A percentile compares a stretch with the other conserved stretches of the same genome.
phyloP scores from a whole-genome alignment of 495 filamentous ascomycete species.

The Sabuloglossum arenarium region DNA sequence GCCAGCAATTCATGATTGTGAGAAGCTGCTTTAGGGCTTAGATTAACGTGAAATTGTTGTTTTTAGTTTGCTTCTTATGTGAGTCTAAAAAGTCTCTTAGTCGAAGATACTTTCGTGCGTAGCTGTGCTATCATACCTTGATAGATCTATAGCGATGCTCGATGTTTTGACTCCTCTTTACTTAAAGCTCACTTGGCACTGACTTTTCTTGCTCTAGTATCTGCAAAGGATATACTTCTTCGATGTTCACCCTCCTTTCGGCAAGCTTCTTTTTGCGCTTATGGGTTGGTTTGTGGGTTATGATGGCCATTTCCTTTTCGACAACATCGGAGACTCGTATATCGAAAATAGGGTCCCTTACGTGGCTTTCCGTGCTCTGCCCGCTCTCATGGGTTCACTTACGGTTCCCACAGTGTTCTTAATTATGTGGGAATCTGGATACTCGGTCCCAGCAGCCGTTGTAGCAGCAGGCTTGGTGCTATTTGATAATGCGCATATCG shows the following conservation, averaged over 20 bases:
- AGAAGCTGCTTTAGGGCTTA: too few relatives aligned
- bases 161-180: too few relatives aligned
- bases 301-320: constrained; percentile 92
- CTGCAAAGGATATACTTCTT: constrained; percentile 98
- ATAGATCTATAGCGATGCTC: too few relatives aligned
- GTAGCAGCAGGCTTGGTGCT: constrained; percentile 71
- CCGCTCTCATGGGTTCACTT: constrained; percentile 72
- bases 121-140: not conserved
- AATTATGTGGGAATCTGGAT: constrained; percentile 99
- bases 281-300: constrained; percentile 94
- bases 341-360: constrained; percentile 94
- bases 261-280: constrained; percentile 72
- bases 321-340: constrained; percentile 98
- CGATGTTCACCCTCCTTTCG: constrained; percentile 96
- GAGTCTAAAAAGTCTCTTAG: constrained; percentile 1
- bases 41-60: not conserved
- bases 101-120: not conserved
- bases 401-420: constrained; percentile 87
- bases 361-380: constrained; percentile 84
- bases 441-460: constrained; percentile 80
- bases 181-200: too few relatives aligned
- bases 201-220: constrained; percentile 40
- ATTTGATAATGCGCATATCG: constrained; percentile 96
- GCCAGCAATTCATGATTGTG: too few relatives aligned
- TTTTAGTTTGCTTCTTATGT: constrained; percentile 20